Evolutionary conservation across 73 alveolate species (phyloP).

Genomic region (Paramecium pentaurelia): DNA sequence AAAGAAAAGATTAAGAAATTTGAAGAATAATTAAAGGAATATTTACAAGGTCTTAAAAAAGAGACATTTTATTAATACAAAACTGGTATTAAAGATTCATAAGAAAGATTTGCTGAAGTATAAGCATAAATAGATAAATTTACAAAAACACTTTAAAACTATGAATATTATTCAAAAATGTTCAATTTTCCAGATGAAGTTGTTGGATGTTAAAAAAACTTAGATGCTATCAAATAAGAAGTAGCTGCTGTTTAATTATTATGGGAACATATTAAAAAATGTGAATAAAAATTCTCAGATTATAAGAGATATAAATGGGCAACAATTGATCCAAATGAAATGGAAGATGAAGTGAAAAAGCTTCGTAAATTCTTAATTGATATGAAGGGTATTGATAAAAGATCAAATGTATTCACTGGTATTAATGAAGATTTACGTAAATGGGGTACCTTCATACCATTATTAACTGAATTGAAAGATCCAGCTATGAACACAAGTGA

Average conservation of each 20-base stretch:
- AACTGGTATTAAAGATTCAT: slow-evolving; percentile 90
- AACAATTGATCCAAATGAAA: slow-evolving; percentile 89
- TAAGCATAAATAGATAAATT: slow-evolving; percentile 77
- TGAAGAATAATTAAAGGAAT: slow-evolving; percentile 92
- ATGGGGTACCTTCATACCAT: slow-evolving; percentile 77
- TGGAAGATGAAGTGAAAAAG: slow-evolving; percentile 96
- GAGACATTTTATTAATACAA: slow-evolving; percentile 91
- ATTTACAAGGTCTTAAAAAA: slow-evolving; percentile 92
- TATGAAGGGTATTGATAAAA: slow-evolving; percentile 89
- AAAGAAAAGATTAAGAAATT: slow-evolving; percentile 91
- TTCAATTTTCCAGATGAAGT: slow-evolving; percentile 97
- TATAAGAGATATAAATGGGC: slow-evolving; percentile 95
- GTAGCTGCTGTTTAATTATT: slow-evolving; percentile 83
- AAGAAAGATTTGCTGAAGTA: slow-evolving; percentile 75
- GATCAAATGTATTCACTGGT: slow-evolving; percentile 93
- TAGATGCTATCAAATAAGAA: slow-evolving; percentile 89
- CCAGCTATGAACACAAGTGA: slow-evolving; percentile 78
- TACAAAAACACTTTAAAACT: slow-evolving; percentile 78
- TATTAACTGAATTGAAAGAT: slow-evolving; percentile 83
- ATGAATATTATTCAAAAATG: slow-evolving; percentile 85
- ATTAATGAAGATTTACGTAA: slow-evolving; percentile 80
- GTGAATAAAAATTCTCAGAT: slow-evolving; percentile 78
- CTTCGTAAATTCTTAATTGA: slow-evolving; percentile 82
- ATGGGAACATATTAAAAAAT: slow-evolving; percentile 91
- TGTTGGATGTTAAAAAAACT: slow-evolving; percentile 81